Evolutionary conservation across 768 basidiomycete species (phyloP), one percentile per base, ranked within the genome.

Genomic region (Lactarius hengduanensis): DNA sequence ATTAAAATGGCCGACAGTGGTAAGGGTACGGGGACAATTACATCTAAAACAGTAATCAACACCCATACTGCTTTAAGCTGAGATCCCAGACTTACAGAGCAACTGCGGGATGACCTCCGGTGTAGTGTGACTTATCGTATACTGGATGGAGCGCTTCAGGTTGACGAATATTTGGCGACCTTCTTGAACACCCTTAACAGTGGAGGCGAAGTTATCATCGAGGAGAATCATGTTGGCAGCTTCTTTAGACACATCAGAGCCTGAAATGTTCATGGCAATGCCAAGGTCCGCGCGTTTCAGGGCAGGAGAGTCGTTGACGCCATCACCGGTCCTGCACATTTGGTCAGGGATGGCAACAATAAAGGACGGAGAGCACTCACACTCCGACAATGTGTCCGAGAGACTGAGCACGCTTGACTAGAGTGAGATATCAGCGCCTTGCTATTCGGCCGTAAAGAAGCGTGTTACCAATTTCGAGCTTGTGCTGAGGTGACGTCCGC

Each of bases 241-340:
- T 74, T 89, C 87, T 71, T 90, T 89, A 1, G 87, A 88, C 13
- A 89, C 87, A 68, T 89, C 88, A 4, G 87, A 88, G 40, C 87
- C 88, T 30, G 87, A 88, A 41, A 88, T 85, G 70, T 88, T 88
- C 87, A 90, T 90, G 0, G 87, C 87, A 71, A 89, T 89, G 36
- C 88, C 88, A 28, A 89, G 79, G 69, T 88, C 87, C 34, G 88
- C 87, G 80, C 86, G 86, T 72, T 89, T 89, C 34, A 89, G 76
- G 10, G 88, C 88, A 30, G 87, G 87, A 0, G 86, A 87, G 68
- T 89, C 87, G 69, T 89, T 90, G 57, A 88, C 87, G 70, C 88
- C 87, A 72, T 90, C 87, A 6, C 87, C 88, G 63, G 87, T 88
- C 5, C 86, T 87, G 65, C 7, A 6, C 6, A 16, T 16, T 18